A percentile compares a stretch with the other conserved stretches of the same genome.
These are phyloP conservation scores for Microsporum audouinii DNA, from an alignment of 2,329 filamentous ascomycete genomes.

Conservation along the genomic window DNA sequence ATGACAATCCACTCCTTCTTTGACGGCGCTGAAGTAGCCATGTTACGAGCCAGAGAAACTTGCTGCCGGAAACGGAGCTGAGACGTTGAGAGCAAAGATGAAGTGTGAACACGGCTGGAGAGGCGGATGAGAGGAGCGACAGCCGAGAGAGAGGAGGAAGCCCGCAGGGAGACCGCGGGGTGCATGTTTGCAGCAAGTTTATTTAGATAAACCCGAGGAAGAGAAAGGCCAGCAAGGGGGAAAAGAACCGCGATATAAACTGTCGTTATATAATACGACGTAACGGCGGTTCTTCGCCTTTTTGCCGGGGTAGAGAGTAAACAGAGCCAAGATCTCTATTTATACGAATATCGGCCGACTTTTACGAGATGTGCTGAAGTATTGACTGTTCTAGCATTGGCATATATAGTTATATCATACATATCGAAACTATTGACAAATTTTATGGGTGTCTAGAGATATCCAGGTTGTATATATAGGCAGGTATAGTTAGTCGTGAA, in stretches of 20 bases:
- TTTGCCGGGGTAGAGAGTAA: too few relatives aligned
- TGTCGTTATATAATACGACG: too few relatives aligned
- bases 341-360: too few relatives aligned
- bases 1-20: constrained; percentile 54
- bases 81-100: neutral
- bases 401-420: neutral
- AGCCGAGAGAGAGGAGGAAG: neutral
- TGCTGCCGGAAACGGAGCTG: neutral
- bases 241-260: too few relatives aligned
- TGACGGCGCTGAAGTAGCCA: constrained; percentile 4
- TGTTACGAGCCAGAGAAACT: neutral
- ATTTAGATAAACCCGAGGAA: neutral
- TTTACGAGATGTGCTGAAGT: too few relatives aligned
- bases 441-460: neutral
- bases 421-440: neutral
- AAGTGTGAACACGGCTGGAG: neutral
- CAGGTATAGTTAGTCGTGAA: neutral
- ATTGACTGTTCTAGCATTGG: too few relatives aligned
- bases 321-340: too few relatives aligned
- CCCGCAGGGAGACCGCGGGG: neutral
- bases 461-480: neutral
- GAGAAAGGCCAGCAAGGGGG: too few relatives aligned
- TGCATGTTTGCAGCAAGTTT: constrained; percentile 2
- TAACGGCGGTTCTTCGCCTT: neutral
- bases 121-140: neutral